Evolutionary conservation across 352 stramenopile genomes (phyloP).

Genomic region (Aphanomyces invadans): DNA sequence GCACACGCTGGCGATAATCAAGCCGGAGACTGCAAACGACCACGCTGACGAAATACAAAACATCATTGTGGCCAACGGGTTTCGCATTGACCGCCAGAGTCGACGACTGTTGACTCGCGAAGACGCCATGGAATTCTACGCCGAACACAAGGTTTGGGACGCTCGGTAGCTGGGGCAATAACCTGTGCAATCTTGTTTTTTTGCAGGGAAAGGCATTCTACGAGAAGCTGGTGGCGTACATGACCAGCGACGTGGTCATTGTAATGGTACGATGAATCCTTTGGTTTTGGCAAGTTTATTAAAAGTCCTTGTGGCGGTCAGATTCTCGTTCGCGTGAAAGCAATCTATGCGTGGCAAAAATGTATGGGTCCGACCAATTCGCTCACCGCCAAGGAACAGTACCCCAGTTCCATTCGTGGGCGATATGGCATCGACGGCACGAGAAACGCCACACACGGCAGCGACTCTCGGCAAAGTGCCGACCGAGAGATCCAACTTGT

Average conservation of each 20-base stretch:
- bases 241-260: slow-evolving; percentile 61
- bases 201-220: slow-evolving; percentile 49
- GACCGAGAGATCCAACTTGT: slow-evolving; percentile 68
- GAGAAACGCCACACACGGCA: slow-evolving; percentile 76
- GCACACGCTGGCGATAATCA: slow-evolving; percentile 52
- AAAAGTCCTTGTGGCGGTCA: too few species aligned
- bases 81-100: slow-evolving; percentile 38
- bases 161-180: too few species aligned
- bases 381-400: slow-evolving; percentile 34
- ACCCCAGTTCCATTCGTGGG: slow-evolving; percentile 53
- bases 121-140: slow-evolving; percentile 52
- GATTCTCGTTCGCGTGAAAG: slow-evolving; percentile 27
- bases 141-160: slow-evolving; percentile 34
- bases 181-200: not conserved
- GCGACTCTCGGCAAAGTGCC: slow-evolving; percentile 48
- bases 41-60: slow-evolving; percentile 30
- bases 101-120: slow-evolving; percentile 35
- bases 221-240: slow-evolving; percentile 44
- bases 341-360: slow-evolving; percentile 54
- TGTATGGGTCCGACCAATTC: slow-evolving; percentile 79
- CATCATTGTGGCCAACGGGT: slow-evolving; percentile 40
- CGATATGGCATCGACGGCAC: slow-evolving; percentile 75
- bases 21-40: slow-evolving; percentile 43
- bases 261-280: slow-evolving; percentile 32
- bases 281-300: too few species aligned